Evolutionary conservation across 257 asterid species (phyloP).

Genomic region (Fraxinus excelsior): DNA sequence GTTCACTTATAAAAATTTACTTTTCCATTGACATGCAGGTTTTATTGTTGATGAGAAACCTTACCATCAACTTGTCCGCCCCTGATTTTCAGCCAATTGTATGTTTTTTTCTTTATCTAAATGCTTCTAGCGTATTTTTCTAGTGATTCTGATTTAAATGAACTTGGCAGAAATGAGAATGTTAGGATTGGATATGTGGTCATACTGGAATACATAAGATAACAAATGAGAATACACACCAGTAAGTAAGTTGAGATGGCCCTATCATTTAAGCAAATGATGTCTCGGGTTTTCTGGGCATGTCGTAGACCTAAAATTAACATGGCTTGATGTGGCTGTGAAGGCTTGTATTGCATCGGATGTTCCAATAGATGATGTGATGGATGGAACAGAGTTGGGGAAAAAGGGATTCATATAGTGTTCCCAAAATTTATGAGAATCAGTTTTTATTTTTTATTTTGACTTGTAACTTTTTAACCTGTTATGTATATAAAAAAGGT

Average conservation of each 20-base stretch:
- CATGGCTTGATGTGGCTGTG: background rate
- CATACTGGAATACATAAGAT: background rate
- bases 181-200: background rate
- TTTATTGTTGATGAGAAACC: constrained; percentile 82
- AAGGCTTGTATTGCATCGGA: background rate
- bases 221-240: too few relatives aligned
- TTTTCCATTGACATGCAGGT: constrained; percentile 62
- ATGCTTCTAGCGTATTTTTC: background rate
- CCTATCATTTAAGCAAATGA: background rate
- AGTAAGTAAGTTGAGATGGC: background rate
- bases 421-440: background rate
- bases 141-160: constrained; percentile 6
- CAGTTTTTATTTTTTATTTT: too few relatives aligned
- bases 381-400: background rate
- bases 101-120: constrained; percentile 37
- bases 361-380: background rate
- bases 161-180: background rate
- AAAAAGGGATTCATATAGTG: background rate
- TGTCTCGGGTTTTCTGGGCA: background rate
- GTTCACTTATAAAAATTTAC: background rate
- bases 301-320: background rate
- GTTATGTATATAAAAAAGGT: too few relatives aligned
- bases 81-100: constrained; percentile 88
- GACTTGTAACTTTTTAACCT: background rate
- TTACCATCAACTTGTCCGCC: constrained; percentile 73